Percentiles rank a stretch among this genome's conserved stretches.
phyloP scores from a whole-genome alignment of 2,329 filamentous ascomycete species.

The Colletotrichum agaves region DNA sequence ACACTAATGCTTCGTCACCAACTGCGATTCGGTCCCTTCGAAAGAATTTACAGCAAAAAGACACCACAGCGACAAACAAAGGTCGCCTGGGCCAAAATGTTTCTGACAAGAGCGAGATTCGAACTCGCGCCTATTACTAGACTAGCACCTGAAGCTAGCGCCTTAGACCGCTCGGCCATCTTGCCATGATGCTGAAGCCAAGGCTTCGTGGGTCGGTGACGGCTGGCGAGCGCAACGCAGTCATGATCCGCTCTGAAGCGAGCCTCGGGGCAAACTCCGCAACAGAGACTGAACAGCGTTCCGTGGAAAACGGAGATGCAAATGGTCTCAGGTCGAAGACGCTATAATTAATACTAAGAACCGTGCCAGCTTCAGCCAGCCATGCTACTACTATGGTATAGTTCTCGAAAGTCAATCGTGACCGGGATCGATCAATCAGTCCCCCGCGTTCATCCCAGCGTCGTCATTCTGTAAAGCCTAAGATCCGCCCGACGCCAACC shows the following conservation, averaged over 20 bases:
- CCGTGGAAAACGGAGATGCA: too few relatives aligned
- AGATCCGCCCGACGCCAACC: neutral
- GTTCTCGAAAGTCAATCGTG: neutral
- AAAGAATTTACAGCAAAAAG: neutral
- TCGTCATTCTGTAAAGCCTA: neutral
- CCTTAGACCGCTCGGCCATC: constrained; percentile 36
- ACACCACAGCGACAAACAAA: too few relatives aligned
- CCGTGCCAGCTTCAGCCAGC: too few relatives aligned
- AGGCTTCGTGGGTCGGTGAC: neutral
- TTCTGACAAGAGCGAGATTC: constrained; percentile 32
- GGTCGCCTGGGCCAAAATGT: neutral
- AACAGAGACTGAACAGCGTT: too few relatives aligned
- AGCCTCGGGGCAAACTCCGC: neutral
- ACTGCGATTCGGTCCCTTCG: too few relatives aligned
- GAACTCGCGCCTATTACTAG: constrained; percentile 32
- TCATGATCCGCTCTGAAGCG: neutral
- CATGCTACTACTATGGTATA: neutral
- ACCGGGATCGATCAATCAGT: neutral
- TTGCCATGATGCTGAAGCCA: constrained; percentile 11
- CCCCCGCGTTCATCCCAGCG: neutral
- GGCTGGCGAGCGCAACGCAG: neutral
- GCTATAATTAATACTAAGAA: too few relatives aligned
- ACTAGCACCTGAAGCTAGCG: constrained; percentile 36
- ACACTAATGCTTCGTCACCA: too few relatives aligned
- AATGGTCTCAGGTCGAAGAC: too few relatives aligned